Evolutionary conservation across 176 grass and related monocot species (phyloP).

Genomic region (Olyra latifolia): DNA sequence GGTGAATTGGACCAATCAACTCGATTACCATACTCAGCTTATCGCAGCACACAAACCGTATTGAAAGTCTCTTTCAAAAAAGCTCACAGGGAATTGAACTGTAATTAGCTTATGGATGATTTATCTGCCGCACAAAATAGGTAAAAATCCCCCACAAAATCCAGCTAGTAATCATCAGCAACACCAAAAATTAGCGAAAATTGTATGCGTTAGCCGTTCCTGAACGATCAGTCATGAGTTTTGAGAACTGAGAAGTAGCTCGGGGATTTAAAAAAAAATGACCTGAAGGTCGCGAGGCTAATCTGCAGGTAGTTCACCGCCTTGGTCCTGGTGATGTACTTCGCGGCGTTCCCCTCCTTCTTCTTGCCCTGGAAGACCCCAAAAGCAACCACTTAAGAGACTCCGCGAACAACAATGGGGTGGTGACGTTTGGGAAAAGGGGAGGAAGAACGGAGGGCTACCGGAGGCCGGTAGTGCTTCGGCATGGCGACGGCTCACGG

Average conservation of each 20-base stretch:
- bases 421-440: not conserved
- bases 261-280: not conserved
- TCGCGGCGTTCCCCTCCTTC: slow-evolving; percentile 95
- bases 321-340: slow-evolving; percentile 94
- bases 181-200: not conserved
- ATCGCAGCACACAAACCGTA: not conserved
- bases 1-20: not conserved
- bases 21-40: not conserved
- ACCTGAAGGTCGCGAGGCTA: slow-evolving; percentile 80
- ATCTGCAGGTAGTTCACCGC: slow-evolving; percentile 83
- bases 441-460: slow-evolving; percentile 15
- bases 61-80: too few relatives aligned
- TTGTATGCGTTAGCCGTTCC: not conserved
- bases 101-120: not conserved
- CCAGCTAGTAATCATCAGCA: not conserved
- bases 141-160: not conserved
- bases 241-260: not conserved
- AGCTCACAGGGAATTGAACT: not conserved
- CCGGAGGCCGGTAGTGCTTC: slow-evolving; percentile 85
- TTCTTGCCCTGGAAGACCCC: slow-evolving; percentile 69
- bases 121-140: not conserved
- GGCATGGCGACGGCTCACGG: slow-evolving; percentile 54
- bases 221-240: not conserved
- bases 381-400: not conserved
- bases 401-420: not conserved